A percentile compares a stretch with the other conserved stretches of the same genome.
Conservation (phyloP, 75 land plant species). For the Pinus taeda region DNA sequence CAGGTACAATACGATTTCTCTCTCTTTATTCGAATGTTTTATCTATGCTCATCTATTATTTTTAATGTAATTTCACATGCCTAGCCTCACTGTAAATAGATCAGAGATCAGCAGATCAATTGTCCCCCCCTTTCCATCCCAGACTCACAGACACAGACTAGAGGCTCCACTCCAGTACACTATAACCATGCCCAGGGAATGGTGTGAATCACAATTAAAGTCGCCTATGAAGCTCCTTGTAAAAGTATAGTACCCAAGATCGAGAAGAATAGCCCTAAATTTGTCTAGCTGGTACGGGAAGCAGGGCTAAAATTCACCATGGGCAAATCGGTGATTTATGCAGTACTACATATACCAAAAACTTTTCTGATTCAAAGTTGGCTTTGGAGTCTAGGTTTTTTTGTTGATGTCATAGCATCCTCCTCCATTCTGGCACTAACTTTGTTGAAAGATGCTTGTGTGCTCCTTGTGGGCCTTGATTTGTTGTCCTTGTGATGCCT, state of each 20-base stretch:
- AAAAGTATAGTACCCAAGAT: not conserved
- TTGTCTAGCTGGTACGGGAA: not conserved
- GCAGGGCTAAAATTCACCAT: not conserved
- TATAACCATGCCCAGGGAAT: not conserved
- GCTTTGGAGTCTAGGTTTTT: no score
- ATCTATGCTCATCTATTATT: not conserved
- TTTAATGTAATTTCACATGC: not conserved
- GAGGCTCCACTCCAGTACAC: not conserved
- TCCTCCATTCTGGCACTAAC: no score
- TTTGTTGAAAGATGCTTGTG: no score
- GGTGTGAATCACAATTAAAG: not conserved
- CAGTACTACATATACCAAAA: no score
- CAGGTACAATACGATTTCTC: slow-evolving; percentile 48
- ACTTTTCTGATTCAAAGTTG: no score
- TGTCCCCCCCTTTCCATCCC: not conserved
- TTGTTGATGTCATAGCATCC: no score
- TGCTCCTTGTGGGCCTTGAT: no score
- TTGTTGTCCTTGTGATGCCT: no score
- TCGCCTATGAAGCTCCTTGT: not conserved
- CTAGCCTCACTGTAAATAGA: not conserved
- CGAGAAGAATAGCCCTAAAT: not conserved
- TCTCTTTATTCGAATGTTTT: not conserved
- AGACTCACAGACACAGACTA: not conserved
- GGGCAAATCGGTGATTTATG: no score
- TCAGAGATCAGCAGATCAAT: not conserved